Evolutionary conservation across 1,284 basidiomycete genomes (phyloP).

Genomic region (Marasmius tenuissimus): DNA sequence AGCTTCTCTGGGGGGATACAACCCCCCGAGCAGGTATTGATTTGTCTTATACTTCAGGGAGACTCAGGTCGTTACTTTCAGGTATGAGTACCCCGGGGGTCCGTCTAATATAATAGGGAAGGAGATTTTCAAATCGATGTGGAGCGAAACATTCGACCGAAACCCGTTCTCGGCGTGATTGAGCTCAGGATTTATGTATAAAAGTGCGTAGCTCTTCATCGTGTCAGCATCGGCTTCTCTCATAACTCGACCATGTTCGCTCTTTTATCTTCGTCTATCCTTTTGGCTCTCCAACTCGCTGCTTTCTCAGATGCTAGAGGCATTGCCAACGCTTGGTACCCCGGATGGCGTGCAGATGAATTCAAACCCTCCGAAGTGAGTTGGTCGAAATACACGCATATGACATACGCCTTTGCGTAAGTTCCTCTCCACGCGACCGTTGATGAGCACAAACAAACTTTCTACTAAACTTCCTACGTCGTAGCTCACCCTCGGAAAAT

Average conservation of each 20-base stretch:
- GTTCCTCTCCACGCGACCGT: neutral
- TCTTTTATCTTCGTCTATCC: neutral
- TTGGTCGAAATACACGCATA: slow-evolving; percentile 13
- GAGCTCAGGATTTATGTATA: too few species aligned
- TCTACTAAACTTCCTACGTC: neutral
- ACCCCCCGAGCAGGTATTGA: too few species aligned
- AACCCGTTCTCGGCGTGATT: too few species aligned
- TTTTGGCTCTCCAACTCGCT: neutral
- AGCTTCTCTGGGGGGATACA: too few species aligned
- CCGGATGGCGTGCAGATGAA: slow-evolving; percentile 5
- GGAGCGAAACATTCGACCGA: too few species aligned
- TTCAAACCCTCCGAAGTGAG: neutral
- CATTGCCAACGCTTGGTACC: slow-evolving; percentile 5
- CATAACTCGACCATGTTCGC: neutral
- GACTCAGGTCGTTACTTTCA: too few species aligned
- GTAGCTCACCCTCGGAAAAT: neutral
- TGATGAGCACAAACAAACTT: neutral
- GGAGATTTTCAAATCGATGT: too few species aligned
- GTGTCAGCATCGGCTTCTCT: neutral
- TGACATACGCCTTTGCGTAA: slow-evolving; percentile 12
- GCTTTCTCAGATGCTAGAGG: neutral
- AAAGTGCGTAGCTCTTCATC: too few species aligned
- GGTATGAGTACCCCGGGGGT: too few species aligned
- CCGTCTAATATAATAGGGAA: too few species aligned
- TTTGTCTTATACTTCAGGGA: too few species aligned